phyloP scores from a whole-genome alignment of 2,329 filamentous ascomycete species.

The Talaromyces atroroseus region DNA sequence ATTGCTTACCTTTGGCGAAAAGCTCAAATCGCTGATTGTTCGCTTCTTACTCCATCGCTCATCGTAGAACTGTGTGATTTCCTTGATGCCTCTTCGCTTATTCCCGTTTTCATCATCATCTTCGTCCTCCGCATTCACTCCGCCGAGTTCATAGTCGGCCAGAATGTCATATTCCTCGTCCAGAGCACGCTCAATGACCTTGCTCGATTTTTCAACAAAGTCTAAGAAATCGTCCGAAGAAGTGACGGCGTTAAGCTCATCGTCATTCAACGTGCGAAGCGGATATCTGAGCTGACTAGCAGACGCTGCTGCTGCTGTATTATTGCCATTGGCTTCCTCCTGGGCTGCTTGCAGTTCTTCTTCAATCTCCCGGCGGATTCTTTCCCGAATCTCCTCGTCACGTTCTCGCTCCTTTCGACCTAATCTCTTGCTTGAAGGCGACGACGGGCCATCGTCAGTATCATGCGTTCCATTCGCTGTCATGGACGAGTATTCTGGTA shows the following conservation, averaged over 20 bases:
- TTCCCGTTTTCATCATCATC: slow-evolving; percentile 62
- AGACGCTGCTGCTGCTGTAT: slow-evolving; percentile 27
- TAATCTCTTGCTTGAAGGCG: slow-evolving; percentile 60
- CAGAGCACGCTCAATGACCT: slow-evolving; percentile 91
- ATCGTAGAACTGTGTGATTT: slow-evolving; percentile 89
- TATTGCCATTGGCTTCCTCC: slow-evolving; percentile 29
- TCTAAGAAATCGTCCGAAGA: slow-evolving; percentile 90
- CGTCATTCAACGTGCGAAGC: slow-evolving; percentile 68
- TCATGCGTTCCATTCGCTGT: slow-evolving; percentile 54
- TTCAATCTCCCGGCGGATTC: slow-evolving; percentile 82
- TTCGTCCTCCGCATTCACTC: slow-evolving; percentile 65
- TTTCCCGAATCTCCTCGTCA: slow-evolving; percentile 83
- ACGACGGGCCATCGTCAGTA: slow-evolving; percentile 49
- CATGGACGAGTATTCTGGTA: slow-evolving; percentile 52
- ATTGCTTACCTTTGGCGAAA: slow-evolving; percentile 69
- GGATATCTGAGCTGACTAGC: slow-evolving; percentile 59
- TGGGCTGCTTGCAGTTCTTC: slow-evolving; percentile 77
- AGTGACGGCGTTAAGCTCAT: slow-evolving; percentile 85
- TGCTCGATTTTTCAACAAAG: slow-evolving; percentile 91
- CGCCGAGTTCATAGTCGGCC: slow-evolving; percentile 84
- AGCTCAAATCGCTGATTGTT: slow-evolving; percentile 93
- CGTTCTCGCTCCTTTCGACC: slow-evolving; percentile 74
- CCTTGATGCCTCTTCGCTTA: slow-evolving; percentile 53
- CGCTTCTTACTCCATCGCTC: slow-evolving; percentile 95
- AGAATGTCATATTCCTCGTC: slow-evolving; percentile 96